Evolutionary conservation across 352 stramenopile genomes (phyloP).

Genomic region (Aphanomyces euteiches): DNA sequence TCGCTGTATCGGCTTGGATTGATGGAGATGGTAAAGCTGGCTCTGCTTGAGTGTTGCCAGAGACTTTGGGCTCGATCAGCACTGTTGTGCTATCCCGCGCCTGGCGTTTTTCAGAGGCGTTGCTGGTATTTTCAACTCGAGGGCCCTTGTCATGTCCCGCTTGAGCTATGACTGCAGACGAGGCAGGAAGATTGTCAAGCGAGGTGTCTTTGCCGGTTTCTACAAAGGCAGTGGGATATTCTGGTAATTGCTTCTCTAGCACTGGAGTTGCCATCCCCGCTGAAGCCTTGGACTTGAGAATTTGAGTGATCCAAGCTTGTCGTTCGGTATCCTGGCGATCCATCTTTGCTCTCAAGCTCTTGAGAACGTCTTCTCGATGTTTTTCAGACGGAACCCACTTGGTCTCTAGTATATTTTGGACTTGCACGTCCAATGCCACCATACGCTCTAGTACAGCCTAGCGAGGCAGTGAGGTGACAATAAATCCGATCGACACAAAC

Average conservation of each 20-base stretch:
- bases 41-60: no score
- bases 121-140: no score
- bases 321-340: not conserved
- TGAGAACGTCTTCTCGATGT: not conserved
- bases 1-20: no score
- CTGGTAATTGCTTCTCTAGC: not conserved
- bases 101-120: no score
- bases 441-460: conserved; percentile 19
- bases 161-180: no score
- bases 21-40: no score
- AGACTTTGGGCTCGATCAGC: no score
- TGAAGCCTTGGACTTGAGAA: conserved; percentile 2
- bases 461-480: not conserved
- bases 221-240: not conserved
- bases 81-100: no score
- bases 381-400: conserved; percentile 22
- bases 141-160: no score
- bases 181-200: no score
- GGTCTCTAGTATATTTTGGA: not conserved
- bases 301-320: conserved; percentile 10
- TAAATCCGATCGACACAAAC: not conserved
- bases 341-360: conserved; percentile 4
- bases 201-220: not conserved
- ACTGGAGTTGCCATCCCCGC: no score
- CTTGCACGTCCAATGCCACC: conserved; percentile 6